Percentiles rank a stretch among this genome's conserved stretches.
Evolutionary conservation across 176 grass and related monocot genomes (phyloP).

Genomic region (Elaeis guineensis): DNA sequence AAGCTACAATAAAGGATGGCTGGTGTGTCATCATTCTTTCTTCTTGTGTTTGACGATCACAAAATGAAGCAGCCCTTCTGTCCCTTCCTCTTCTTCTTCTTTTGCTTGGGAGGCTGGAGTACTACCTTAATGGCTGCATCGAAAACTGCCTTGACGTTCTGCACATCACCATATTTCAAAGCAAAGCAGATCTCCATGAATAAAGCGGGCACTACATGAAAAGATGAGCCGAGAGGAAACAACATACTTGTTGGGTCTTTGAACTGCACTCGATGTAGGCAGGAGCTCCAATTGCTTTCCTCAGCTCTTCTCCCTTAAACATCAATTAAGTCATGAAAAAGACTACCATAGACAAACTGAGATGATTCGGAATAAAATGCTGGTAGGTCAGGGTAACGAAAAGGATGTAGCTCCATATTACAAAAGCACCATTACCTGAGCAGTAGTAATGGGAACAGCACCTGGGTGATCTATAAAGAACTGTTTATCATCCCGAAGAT

Average conservation of each 20-base stretch:
- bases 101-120: constrained; percentile 59
- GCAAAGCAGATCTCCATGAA: constrained; percentile 1
- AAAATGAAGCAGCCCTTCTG: constrained; percentile 69
- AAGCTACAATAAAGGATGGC: constrained; percentile 37
- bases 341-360: no score
- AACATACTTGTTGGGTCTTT: constrained; percentile 72
- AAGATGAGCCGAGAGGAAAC: constrained; percentile 14
- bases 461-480: constrained; percentile 15
- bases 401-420: no score
- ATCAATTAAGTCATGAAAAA: no score
- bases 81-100: constrained; percentile 67
- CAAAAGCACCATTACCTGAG: not conserved
- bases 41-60: constrained; percentile 22
- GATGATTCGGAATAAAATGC: no score
- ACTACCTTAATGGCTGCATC: constrained; percentile 77
- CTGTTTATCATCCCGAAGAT: constrained; percentile 17
- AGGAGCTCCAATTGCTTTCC: constrained; percentile 60
- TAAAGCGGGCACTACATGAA: not conserved
- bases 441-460: constrained; percentile 3
- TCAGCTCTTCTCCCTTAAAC: constrained; percentile 58
- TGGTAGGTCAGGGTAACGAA: no score
- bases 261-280: constrained; percentile 88
- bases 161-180: constrained; percentile 10
- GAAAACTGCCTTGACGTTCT: constrained; percentile 76
- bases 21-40: constrained; percentile 44